These are phyloP conservation scores for Mycena belliarum DNA, from an alignment of 768 basidiomycete genomes.

Conservation along the genomic window DNA sequence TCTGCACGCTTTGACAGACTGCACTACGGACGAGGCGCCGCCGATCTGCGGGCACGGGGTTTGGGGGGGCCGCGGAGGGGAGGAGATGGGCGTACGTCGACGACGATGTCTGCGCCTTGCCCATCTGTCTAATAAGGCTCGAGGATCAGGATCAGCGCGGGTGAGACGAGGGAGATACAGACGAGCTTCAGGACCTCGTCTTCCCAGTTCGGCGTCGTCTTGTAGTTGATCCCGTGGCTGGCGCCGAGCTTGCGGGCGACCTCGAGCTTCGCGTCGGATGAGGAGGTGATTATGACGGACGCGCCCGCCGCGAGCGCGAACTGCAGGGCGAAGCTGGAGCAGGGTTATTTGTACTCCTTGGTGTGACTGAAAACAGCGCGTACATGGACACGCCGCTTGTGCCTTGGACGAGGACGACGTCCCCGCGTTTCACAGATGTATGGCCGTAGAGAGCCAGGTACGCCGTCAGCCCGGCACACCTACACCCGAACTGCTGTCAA, in stretches of 20 bases:
- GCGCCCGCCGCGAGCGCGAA: constrained; percentile 49
- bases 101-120: constrained; percentile 11
- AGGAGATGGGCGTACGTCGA: constrained; percentile 19
- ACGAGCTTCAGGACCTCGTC: constrained; percentile 39
- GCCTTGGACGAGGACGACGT: constrained; percentile 45
- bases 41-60: constrained; percentile 36
- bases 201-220: constrained; percentile 47
- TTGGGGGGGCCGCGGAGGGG: too few species aligned
- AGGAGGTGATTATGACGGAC: constrained; percentile 50
- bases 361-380: constrained; percentile 2
- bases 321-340: constrained; percentile 40
- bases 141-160: too few species aligned
- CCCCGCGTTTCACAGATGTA: constrained; percentile 43
- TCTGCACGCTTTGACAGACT: constrained; percentile 29
- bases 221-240: constrained; percentile 51
- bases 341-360: too few species aligned
- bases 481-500: background rate
- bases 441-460: constrained; percentile 47
- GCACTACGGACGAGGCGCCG: constrained; percentile 37
- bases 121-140: constrained; percentile 8
- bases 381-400: constrained; percentile 44
- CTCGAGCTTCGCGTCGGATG: constrained; percentile 19
- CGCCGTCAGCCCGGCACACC: constrained; percentile 48
- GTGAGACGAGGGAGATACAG: background rate
- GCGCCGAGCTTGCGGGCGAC: constrained; percentile 41